Percentiles rank a stretch among this genome's conserved stretches.
Evolutionary conservation across 2,329 filamentous ascomycete genomes (phyloP).

Genomic region (Cercospora nicotianae): DNA sequence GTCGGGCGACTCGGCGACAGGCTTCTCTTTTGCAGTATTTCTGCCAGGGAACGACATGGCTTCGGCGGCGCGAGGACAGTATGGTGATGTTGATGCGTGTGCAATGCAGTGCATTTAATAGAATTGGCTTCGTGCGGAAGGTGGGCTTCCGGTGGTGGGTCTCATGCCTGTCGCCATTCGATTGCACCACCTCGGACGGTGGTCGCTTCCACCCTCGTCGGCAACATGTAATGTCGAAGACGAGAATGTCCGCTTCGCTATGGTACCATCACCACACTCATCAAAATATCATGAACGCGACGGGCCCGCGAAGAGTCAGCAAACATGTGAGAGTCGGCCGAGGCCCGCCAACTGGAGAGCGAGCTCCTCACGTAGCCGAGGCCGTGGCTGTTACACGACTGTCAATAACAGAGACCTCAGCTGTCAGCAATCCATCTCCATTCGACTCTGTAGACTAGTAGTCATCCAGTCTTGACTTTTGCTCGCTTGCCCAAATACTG

Average conservation of each 20-base stretch:
- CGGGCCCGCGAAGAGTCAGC: neutral
- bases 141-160: neutral
- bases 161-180: neutral
- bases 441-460: neutral
- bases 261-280: too few species aligned
- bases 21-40: neutral
- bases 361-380: conserved; percentile 1
- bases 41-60: neutral
- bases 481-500: neutral
- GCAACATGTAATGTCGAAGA: neutral
- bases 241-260: too few species aligned
- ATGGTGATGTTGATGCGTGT: neutral
- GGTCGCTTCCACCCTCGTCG: neutral
- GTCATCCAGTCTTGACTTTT: neutral
- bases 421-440: neutral
- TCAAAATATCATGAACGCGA: neutral
- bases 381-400: neutral
- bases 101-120: neutral
- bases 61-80: neutral
- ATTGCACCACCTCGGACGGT: neutral
- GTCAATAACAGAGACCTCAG: neutral
- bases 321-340: neutral
- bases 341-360: neutral
- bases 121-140: neutral
- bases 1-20: neutral